Percentiles rank a stretch among this genome's conserved stretches.
phyloP scores from a whole-genome alignment of 2,329 filamentous ascomycete species.

The Chalaropsis ovoidea region DNA sequence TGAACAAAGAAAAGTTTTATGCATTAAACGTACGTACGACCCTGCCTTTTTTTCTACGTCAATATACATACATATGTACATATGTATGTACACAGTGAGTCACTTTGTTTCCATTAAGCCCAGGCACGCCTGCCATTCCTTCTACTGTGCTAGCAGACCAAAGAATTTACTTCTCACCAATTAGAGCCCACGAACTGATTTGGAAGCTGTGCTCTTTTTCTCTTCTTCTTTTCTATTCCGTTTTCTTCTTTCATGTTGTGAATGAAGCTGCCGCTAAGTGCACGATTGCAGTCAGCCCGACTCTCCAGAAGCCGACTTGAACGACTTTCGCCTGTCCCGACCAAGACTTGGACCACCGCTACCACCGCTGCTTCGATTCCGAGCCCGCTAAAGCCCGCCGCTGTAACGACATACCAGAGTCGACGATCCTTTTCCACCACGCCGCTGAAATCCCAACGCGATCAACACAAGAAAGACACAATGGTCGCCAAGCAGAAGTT shows the following conservation, averaged over 20 bases:
- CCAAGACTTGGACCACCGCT: not conserved
- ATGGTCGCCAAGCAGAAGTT: conserved; percentile 44
- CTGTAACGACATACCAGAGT: not conserved
- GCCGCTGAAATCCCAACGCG: not conserved
- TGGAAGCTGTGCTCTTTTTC: not conserved
- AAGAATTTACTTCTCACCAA: conserved; percentile 7
- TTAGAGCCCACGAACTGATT: not conserved
- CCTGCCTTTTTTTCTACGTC: not conserved
- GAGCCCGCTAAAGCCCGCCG: not conserved
- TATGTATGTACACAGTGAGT: conserved; percentile 15
- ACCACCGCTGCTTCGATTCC: not conserved
- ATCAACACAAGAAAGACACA: not conserved
- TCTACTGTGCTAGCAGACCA: not conserved
- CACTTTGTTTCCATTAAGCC: conserved; percentile 3
- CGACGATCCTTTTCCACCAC: conserved; percentile 1
- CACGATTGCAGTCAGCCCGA: conserved; percentile 16
- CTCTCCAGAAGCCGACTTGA: conserved; percentile 15
- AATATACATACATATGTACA: not conserved
- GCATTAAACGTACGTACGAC: conserved; percentile 6
- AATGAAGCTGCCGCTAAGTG: conserved; percentile 17
- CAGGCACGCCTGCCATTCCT: not conserved
- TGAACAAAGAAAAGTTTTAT: conserved; percentile 1
- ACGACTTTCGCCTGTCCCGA: not conserved
- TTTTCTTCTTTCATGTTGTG: conserved; percentile 2
- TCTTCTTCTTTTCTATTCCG: not conserved